Conservation (phyloP, 257 asterid genomes). For the Paraleonurus japonicus region DNA sequence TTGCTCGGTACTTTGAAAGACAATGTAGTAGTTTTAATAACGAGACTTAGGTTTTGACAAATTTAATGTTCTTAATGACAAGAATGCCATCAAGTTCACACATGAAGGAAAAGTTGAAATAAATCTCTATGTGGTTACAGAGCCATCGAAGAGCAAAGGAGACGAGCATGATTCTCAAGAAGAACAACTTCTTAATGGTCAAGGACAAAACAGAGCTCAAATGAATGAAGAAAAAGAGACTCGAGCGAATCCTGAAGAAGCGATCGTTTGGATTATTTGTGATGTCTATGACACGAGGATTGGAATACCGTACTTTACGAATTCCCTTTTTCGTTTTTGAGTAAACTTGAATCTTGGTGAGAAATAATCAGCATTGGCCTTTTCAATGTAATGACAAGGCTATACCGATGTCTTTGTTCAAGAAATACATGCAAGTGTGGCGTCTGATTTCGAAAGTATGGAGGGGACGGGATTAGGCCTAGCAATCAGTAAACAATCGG, state of each 20-base stretch:
- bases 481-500: slow-evolving; percentile 91
- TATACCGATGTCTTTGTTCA: slow-evolving; percentile 71
- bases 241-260: slow-evolving; percentile 37
- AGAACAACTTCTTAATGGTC: slow-evolving; percentile 18
- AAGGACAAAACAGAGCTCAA: slow-evolving; percentile 23
- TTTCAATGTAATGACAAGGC: slow-evolving; percentile 50
- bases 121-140: slow-evolving; percentile 62
- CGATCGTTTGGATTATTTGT: slow-evolving; percentile 74
- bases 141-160: slow-evolving; percentile 36
- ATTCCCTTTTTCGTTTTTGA: neutral
- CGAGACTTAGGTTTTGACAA: neutral
- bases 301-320: slow-evolving; percentile 72
- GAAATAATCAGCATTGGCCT: neutral
- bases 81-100: slow-evolving; percentile 90
- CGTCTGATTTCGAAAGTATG: slow-evolving; percentile 85
- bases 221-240: slow-evolving; percentile 37
- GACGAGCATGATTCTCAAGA: slow-evolving; percentile 22
- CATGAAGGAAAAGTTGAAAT: slow-evolving; percentile 90
- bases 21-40: neutral
- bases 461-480: slow-evolving; percentile 97
- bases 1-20: slow-evolving; percentile 57
- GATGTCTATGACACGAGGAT: slow-evolving; percentile 90
- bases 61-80: slow-evolving; percentile 29
- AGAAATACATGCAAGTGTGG: slow-evolving; percentile 96
- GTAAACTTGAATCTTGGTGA: neutral